These are phyloP conservation scores for Hagleromyces aurorensis DNA, from an alignment of 805 yeast genomes.

Conservation along the genomic window DNA sequence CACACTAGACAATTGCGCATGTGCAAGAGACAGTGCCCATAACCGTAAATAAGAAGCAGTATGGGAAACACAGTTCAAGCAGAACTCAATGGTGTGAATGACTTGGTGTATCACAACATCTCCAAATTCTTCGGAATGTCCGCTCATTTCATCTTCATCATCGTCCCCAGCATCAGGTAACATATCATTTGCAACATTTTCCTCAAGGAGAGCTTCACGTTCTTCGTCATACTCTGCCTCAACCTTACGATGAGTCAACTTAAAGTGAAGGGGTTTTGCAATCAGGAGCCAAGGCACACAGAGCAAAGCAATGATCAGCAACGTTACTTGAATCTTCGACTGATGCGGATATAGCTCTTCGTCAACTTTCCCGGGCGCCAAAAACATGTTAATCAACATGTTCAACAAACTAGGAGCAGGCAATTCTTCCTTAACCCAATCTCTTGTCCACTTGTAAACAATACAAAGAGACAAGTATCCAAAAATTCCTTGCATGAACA, in stretches of 20 bases:
- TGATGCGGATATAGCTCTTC: slow-evolving; percentile 63
- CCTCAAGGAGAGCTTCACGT: slow-evolving; percentile 12
- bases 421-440: slow-evolving; percentile 54
- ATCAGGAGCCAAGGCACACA: slow-evolving; percentile 72
- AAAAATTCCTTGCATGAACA: slow-evolving; percentile 70
- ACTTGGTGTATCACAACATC: slow-evolving; percentile 74
- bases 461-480: slow-evolving; percentile 63
- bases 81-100: slow-evolving; percentile 73
- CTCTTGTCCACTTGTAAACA: slow-evolving; percentile 65
- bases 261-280: slow-evolving; percentile 51
- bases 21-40: slow-evolving; percentile 76
- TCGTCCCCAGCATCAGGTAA: slow-evolving; percentile 20
- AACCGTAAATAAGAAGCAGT: slow-evolving; percentile 71
- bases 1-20: slow-evolving; percentile 68
- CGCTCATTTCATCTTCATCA: slow-evolving; percentile 38
- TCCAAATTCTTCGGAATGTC: slow-evolving; percentile 45
- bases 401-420: slow-evolving; percentile 69
- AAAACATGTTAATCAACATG: slow-evolving; percentile 69
- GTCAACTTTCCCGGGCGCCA: slow-evolving; percentile 62
- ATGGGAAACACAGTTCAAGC: slow-evolving; percentile 71
- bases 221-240: slow-evolving; percentile 8
- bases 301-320: slow-evolving; percentile 50
- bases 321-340: slow-evolving; percentile 47
- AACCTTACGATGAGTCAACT: slow-evolving; percentile 30
- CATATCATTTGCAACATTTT: slow-evolving; percentile 5